A percentile compares a stretch with the other conserved stretches of the same genome.
phyloP scores from a whole-genome alignment of 2,329 filamentous ascomycete species.

The Arthrobotrys sinensis region DNA sequence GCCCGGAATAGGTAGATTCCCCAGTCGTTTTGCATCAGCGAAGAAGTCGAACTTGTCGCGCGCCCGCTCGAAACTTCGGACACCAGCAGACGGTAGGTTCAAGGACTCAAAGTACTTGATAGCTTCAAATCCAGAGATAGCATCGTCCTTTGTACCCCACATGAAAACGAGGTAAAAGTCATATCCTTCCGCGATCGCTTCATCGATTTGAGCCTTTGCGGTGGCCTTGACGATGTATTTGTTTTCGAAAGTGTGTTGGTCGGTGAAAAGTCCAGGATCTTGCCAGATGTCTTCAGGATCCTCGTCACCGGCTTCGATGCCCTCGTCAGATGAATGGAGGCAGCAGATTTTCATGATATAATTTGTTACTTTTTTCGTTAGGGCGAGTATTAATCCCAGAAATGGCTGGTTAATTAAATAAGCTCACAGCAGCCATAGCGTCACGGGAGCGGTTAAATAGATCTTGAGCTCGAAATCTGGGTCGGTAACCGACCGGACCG shows the following conservation, averaged over 20 bases:
- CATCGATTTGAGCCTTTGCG: constrained; percentile 23
- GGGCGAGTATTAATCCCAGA: too few relatives aligned
- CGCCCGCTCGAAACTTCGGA: constrained; percentile 11
- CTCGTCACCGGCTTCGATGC: not conserved
- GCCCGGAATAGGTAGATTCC: constrained; percentile 5
- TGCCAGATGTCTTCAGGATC: not conserved
- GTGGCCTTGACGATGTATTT: constrained; percentile 20
- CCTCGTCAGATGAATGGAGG: constrained; percentile 7
- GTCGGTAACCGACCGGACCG: not conserved
- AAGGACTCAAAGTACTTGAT: constrained; percentile 13
- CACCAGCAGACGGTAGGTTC: constrained; percentile 12
- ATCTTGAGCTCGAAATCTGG: not conserved
- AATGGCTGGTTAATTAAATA: too few relatives aligned
- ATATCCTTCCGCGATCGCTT: constrained; percentile 21
- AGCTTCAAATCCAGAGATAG: constrained; percentile 19
- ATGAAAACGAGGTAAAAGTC: constrained; percentile 13
- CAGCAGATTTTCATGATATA: constrained; percentile 15
- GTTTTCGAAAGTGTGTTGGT: constrained; percentile 23
- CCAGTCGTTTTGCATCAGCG: constrained; percentile 3
- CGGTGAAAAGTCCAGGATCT: constrained; percentile 11
- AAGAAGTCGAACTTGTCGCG: constrained; percentile 13
- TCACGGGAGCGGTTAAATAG: not conserved
- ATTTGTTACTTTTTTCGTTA: not conserved
- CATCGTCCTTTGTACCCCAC: constrained; percentile 16
- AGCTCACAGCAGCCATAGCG: too few relatives aligned